Evolutionary conservation across 2,329 filamentous ascomycete genomes (phyloP), one percentile per base, ranked within the genome.

Genomic region (Furcasterigmium furcatum): DNA sequence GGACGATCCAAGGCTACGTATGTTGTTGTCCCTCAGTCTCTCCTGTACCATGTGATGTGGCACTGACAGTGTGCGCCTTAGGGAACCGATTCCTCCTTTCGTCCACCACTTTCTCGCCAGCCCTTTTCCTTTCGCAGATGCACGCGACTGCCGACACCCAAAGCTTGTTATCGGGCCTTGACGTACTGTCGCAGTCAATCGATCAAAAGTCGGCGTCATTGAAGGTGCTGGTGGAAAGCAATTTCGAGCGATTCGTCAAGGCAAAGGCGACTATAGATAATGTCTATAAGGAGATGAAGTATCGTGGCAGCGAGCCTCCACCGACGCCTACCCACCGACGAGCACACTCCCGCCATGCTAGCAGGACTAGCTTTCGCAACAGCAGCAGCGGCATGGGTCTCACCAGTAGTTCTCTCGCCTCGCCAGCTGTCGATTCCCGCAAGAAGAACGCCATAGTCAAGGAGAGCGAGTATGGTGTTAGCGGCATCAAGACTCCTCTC

Each of bases 261-360:
- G 94, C 94, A 36, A 99, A 99, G 66, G 89, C 92, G 16, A 97
- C 92, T 8, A 97, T 99, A 58, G 94, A 99, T 70, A 95, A 95
- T 68, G 94, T 99, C 43, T 99, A 99, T 69, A 95, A 85, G 51
- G 94, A 99, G 66, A 99, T 99, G 94, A 96, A 81, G 76, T 91
- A 73, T 54, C 75, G 79, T 39, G 82, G 82, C 10, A 71, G 63
- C 19, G 81, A 85, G 39, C 74, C 76, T 6, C 66, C 70, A 4
- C 64, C 71, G 5, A 59, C 68, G 8, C 64, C 71, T 32, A 63
- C 67, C 16, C 41, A 43, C 34, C 34, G 34, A 36, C 63, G 69
- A n/a, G 62, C 68, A 18, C 85, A 88, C 58, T 85, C 81, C 18
- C 77, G 86, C 19, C 82, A 85, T 54, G 71, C 82, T 20, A 90